Conservation (phyloP, 208 protist genomes). For the Vickermania spadyakhi region DNA sequence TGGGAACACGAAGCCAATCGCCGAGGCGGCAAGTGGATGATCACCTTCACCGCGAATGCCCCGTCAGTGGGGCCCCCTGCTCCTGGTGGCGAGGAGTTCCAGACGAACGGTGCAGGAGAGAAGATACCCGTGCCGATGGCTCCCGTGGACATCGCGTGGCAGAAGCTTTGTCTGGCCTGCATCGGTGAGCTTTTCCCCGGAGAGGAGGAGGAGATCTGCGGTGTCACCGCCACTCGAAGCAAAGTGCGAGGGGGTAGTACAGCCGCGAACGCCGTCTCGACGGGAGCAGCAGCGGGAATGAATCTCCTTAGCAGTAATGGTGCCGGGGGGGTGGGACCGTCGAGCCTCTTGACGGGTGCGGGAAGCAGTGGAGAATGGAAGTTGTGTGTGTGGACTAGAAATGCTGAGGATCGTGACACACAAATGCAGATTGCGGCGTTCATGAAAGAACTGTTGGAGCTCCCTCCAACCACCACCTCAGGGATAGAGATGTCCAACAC, state of each 20-base stretch:
- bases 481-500: too few relatives aligned
- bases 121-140: slow-evolving; percentile 11
- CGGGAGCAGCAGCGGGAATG: background rate
- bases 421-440: slow-evolving; percentile 61
- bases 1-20: slow-evolving; percentile 90
- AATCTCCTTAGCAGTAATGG: background rate
- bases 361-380: slow-evolving; percentile 45
- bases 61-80: background rate
- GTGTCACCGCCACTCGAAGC: slow-evolving; percentile 50
- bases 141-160: slow-evolving; percentile 69
- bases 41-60: slow-evolving; percentile 25
- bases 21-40: slow-evolving; percentile 78
- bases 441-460: slow-evolving; percentile 33
- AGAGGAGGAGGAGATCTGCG: slow-evolving; percentile 81
- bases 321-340: background rate
- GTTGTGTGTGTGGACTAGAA: slow-evolving; percentile 81
- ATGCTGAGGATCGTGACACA: slow-evolving; percentile 38
- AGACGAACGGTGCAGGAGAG: background rate
- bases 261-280: background rate
- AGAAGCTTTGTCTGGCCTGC: slow-evolving; percentile 55
- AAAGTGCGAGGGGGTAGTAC: slow-evolving; percentile 15
- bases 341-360: background rate
- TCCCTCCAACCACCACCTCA: too few relatives aligned
- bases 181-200: slow-evolving; percentile 78
- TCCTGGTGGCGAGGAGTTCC: background rate